These are phyloP conservation scores for Russula virescens DNA, from an alignment of 768 basidiomycete genomes.

Conservation along the genomic window DNA sequence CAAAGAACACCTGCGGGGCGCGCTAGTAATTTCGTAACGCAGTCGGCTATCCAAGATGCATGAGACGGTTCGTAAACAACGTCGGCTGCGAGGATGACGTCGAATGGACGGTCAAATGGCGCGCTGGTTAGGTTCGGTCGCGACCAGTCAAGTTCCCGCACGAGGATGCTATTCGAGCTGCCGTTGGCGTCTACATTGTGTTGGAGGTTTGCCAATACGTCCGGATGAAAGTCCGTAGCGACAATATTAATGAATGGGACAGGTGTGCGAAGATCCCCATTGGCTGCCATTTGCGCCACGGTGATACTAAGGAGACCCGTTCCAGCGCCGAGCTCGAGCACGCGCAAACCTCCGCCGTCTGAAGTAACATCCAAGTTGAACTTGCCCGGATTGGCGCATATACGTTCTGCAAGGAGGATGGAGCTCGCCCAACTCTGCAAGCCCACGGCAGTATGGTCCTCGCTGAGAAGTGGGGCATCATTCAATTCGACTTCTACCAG, in stretches of 20 bases:
- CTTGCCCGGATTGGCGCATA: slow-evolving; percentile 44
- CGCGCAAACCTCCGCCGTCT: slow-evolving; percentile 13
- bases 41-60: slow-evolving; percentile 60
- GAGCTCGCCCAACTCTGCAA: slow-evolving; percentile 82
- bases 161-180: slow-evolving; percentile 33
- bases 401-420: slow-evolving; percentile 60
- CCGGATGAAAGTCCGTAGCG: slow-evolving; percentile 75
- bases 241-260: slow-evolving; percentile 42
- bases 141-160: slow-evolving; percentile 63
- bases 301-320: slow-evolving; percentile 79
- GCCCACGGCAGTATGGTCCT: slow-evolving; percentile 75
- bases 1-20: slow-evolving; percentile 51
- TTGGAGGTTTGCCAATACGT: slow-evolving; percentile 63
- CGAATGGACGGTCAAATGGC: slow-evolving; percentile 43
- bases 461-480: slow-evolving; percentile 56
- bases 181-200: slow-evolving; percentile 55
- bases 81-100: slow-evolving; percentile 73
- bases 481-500: slow-evolving; percentile 52
- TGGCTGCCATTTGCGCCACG: slow-evolving; percentile 43
- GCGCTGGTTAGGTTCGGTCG: slow-evolving; percentile 32
- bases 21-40: slow-evolving; percentile 48
- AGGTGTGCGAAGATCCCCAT: slow-evolving; percentile 6
- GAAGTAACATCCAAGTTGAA: slow-evolving; percentile 33
- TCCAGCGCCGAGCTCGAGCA: slow-evolving; percentile 82
- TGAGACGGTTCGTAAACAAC: slow-evolving; percentile 71